A percentile compares a stretch with the other conserved stretches of the same genome.
Evolutionary conservation across 2,329 filamentous ascomycete genomes (phyloP).

Genomic region (Verticillium isaacii): DNA sequence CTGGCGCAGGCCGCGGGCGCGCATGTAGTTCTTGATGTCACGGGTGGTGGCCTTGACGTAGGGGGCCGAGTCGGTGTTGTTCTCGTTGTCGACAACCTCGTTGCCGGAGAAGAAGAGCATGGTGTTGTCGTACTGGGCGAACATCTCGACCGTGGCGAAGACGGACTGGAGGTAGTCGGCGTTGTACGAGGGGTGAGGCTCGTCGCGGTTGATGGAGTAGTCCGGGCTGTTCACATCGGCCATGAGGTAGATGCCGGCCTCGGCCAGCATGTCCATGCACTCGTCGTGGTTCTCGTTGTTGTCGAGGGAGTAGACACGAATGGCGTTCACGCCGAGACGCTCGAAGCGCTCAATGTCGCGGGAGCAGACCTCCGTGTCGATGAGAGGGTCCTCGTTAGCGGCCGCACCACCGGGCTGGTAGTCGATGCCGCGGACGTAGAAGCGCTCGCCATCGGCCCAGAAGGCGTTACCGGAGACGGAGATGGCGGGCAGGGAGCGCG

Average conservation of each 20-base stretch:
- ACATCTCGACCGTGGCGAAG: conserved; percentile 84
- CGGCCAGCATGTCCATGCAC: conserved; percentile 77
- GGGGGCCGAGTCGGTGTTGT: conserved; percentile 61
- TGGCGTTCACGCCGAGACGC: conserved; percentile 81
- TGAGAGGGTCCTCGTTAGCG: conserved; percentile 65
- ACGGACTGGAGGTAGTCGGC: conserved; percentile 76
- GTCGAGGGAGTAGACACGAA: conserved; percentile 91
- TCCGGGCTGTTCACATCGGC: conserved; percentile 86
- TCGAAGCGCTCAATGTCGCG: conserved; percentile 80
- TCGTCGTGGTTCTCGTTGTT: conserved; percentile 72
- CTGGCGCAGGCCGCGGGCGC: conserved; percentile 53
- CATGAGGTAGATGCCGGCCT: conserved; percentile 87
- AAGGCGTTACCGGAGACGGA: conserved; percentile 56
- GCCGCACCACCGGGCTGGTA: conserved; percentile 60
- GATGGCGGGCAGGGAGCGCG: conserved; percentile 43
- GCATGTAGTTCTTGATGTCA: conserved; percentile 70
- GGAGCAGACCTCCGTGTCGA: conserved; percentile 64
- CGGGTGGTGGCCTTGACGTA: conserved; percentile 77
- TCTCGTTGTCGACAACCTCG: conserved; percentile 69
- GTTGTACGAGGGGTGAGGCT: conserved; percentile 79
- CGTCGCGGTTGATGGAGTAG: conserved; percentile 79
- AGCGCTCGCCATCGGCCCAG: conserved; percentile 47
- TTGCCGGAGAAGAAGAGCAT: conserved; percentile 82
- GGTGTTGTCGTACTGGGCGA: conserved; percentile 79
- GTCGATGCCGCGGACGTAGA: conserved; percentile 57